Percentiles rank a stretch among this genome's conserved stretches.
Evolutionary conservation across 257 asterid genomes (phyloP).

Genomic region (Primulina eburnea): DNA sequence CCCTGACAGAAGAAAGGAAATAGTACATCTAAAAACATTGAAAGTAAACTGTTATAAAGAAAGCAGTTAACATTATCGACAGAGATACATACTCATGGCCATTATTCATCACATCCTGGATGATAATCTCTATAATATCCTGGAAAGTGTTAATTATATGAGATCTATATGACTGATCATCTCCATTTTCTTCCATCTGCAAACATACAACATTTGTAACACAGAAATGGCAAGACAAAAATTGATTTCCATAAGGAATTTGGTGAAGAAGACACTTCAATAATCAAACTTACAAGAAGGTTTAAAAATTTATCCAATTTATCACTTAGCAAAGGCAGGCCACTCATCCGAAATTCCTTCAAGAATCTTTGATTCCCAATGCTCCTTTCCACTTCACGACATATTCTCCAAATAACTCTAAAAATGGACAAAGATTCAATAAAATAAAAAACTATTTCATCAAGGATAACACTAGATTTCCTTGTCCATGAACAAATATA

Average conservation of each 20-base stretch:
- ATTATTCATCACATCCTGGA: constrained; percentile 77
- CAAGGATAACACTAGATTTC: constrained; percentile 4
- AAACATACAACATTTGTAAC: constrained; percentile 15
- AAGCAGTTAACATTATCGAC: constrained; percentile 19
- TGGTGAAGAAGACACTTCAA: constrained; percentile 17
- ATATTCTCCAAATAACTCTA: constrained; percentile 65
- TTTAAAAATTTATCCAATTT: constrained; percentile 69
- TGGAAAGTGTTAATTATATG: constrained; percentile 79
- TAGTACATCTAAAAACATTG: constrained; percentile 23
- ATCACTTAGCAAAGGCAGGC: constrained; percentile 68
- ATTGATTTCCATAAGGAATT: constrained; percentile 17
- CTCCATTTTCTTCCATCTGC: constrained; percentile 61
- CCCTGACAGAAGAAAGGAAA: constrained; percentile 40
- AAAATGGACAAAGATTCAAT: constrained; percentile 23
- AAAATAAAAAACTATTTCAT: constrained; percentile 12
- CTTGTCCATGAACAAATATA: constrained; percentile 13
- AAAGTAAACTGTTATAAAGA: constrained; percentile 20
- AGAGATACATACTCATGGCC: constrained; percentile 60
- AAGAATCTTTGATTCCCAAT: constrained; percentile 46
- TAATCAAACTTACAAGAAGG: constrained; percentile 54
- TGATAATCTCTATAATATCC: constrained; percentile 85
- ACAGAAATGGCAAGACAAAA: constrained; percentile 15
- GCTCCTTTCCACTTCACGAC: constrained; percentile 66
- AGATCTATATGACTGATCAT: constrained; percentile 41
- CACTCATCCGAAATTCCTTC: constrained; percentile 64